These are phyloP conservation scores for Gardenia jasminoides DNA, from an alignment of 257 asterid genomes.

Conservation along the genomic window DNA sequence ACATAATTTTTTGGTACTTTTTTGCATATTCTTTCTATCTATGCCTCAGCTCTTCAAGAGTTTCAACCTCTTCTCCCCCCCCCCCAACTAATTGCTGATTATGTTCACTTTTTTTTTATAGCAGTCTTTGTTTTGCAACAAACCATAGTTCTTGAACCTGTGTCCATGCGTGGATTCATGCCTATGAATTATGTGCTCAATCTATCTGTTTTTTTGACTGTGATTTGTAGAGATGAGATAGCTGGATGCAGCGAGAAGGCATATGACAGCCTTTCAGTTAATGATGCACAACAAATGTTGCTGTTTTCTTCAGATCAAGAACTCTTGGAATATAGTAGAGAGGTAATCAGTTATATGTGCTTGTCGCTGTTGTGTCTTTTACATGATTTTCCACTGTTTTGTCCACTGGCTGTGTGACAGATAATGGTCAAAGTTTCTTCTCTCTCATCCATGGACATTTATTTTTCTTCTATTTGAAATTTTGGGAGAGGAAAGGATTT, in stretches of 20 bases:
- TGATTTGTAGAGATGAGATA: conserved; percentile 74
- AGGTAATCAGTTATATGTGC: conserved; percentile 31
- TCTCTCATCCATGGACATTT: neutral
- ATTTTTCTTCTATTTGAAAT: neutral
- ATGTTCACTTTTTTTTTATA: neutral
- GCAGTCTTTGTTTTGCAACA: neutral
- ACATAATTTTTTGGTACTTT: neutral
- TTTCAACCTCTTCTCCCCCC: neutral
- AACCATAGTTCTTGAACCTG: too few relatives aligned
- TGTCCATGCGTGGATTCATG: neutral
- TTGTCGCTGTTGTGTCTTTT: neutral
- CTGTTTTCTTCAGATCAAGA: conserved; percentile 75
- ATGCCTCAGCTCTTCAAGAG: neutral
- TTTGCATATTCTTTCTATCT: neutral
- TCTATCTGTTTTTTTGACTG: conserved; percentile 17
- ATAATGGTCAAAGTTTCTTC: neutral
- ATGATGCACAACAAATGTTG: conserved; percentile 63
- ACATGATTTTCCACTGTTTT: neutral
- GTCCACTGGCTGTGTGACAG: neutral
- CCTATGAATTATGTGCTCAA: neutral
- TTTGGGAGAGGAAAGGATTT: neutral
- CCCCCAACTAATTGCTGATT: neutral
- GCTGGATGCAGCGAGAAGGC: conserved; percentile 98
- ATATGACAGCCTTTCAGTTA: conserved; percentile 70
- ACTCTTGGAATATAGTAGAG: conserved; percentile 49